Percentiles rank a stretch among this genome's conserved stretches.
phyloP scores from a whole-genome alignment of 331 rosid genomes.

The Acacia pycnantha region DNA sequence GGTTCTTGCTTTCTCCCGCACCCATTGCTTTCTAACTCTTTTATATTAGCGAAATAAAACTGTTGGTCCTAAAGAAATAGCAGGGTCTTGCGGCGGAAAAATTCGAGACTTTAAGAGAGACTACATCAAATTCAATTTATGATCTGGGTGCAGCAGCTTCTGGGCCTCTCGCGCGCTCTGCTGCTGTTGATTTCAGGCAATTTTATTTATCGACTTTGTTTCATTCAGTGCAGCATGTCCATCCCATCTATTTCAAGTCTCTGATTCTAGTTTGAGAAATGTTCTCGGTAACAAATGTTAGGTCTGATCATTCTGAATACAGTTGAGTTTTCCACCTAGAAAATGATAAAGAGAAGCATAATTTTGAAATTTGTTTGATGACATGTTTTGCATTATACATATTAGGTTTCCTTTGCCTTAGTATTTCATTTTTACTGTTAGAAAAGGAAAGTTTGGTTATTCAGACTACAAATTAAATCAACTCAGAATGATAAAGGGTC shows the following conservation, averaged over 20 bases:
- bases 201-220: neutral
- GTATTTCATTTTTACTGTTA: neutral
- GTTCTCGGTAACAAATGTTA: neutral
- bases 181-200: conserved; percentile 73
- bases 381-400: neutral
- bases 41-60: conserved; percentile 26
- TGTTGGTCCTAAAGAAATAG: conserved; percentile 49
- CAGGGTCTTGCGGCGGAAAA: conserved; percentile 95
- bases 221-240: neutral
- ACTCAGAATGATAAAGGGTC: neutral
- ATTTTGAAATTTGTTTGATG: neutral
- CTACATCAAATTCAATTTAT: conserved; percentile 40
- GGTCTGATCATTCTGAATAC: neutral
- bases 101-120: conserved; percentile 55
- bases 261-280: neutral
- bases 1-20: conserved; percentile 46
- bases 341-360: neutral
- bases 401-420: conserved; percentile 14
- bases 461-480: neutral
- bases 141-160: conserved; percentile 55
- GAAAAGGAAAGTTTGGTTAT: neutral
- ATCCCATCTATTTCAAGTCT: neutral
- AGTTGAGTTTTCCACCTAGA: neutral
- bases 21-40: neutral
- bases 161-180: conserved; percentile 30